Percentiles rank a stretch among this genome's conserved stretches.
These are phyloP conservation scores for Aspergillus persii DNA, from an alignment of 2,329 filamentous ascomycete genomes.

Conservation along the genomic window DNA sequence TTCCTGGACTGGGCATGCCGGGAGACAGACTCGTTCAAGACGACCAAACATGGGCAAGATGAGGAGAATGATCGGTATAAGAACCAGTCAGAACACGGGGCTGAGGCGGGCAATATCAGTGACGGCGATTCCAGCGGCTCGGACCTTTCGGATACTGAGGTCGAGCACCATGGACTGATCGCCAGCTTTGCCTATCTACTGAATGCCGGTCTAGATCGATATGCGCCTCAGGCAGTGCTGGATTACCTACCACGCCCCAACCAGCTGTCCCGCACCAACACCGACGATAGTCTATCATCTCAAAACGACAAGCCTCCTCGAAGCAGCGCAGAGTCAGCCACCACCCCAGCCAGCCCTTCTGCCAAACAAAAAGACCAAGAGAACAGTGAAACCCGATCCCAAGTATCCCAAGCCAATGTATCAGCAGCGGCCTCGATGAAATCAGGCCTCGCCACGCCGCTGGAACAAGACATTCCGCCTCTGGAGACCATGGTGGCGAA, in stretches of 20 bases:
- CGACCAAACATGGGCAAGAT: conserved; percentile 2
- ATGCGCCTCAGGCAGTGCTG: conserved; percentile 51
- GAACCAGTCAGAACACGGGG: conserved; percentile 3
- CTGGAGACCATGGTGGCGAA: conserved; percentile 28
- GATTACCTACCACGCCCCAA: conserved; percentile 44
- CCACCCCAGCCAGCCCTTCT: neutral
- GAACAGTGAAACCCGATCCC: conserved; percentile 8
- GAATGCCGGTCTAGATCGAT: conserved; percentile 48
- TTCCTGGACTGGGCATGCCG: conserved; percentile 75
- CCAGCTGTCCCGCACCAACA: conserved; percentile 10
- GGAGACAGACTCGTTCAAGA: conserved; percentile 41
- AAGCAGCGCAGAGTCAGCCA: neutral
- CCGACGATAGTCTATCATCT: neutral
- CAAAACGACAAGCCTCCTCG: neutral
- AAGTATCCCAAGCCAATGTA: conserved; percentile 13
- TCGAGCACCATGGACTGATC: conserved; percentile 34
- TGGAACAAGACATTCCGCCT: conserved; percentile 18
- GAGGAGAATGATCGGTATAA: neutral
- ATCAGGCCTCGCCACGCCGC: conserved; percentile 17
- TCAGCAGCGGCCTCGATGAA: conserved; percentile 19
- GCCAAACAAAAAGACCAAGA: conserved; percentile 3
- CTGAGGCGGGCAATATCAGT: conserved; percentile 2
- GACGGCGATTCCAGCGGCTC: conserved; percentile 17
- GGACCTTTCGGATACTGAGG: conserved; percentile 19
- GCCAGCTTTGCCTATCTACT: conserved; percentile 37